Conservation (phyloP, 2,329 filamentous ascomycete species). For the Stagonosporopsis cucurbitacearum region DNA sequence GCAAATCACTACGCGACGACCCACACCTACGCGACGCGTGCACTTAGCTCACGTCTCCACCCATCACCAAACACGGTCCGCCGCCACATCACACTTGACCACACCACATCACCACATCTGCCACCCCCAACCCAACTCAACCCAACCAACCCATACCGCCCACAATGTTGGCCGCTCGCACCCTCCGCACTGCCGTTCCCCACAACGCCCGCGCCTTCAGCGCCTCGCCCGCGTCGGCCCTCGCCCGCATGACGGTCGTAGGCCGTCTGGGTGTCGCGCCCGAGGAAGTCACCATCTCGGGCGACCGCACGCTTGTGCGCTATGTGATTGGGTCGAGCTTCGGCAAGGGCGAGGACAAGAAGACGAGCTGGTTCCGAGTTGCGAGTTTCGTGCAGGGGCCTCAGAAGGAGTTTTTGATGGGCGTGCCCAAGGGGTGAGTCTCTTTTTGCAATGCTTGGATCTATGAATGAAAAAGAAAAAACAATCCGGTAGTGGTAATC, state of each 20-base stretch:
- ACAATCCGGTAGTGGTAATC: no score
- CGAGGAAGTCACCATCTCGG: slow-evolving; percentile 75
- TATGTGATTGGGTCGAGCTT: slow-evolving; percentile 75
- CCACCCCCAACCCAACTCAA: slow-evolving; percentile 5
- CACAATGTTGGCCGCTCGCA: slow-evolving; percentile 39
- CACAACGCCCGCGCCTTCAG: slow-evolving; percentile 51
- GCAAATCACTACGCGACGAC: background rate
- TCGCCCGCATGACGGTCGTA: slow-evolving; percentile 85
- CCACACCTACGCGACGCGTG: slow-evolving; percentile 3
- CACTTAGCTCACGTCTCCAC: background rate
- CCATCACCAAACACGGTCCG: slow-evolving; percentile 1
- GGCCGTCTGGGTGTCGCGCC: slow-evolving; percentile 83
- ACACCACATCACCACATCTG: background rate
- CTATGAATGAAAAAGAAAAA: background rate
- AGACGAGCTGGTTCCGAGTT: slow-evolving; percentile 86
- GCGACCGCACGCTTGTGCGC: slow-evolving; percentile 77
- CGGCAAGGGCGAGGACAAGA: slow-evolving; percentile 72
- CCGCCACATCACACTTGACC: no score
- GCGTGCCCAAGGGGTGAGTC: slow-evolving; percentile 78
- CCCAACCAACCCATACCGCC: slow-evolving; percentile 4
- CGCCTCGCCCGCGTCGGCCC: slow-evolving; percentile 62
- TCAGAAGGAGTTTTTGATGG: slow-evolving; percentile 73
- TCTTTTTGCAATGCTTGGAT: background rate
- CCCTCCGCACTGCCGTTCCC: slow-evolving; percentile 59
- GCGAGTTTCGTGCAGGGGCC: slow-evolving; percentile 75